These are phyloP conservation scores for Agapanthus africanus DNA, from an alignment of 106 monocot genomes.

Conservation along the genomic window DNA sequence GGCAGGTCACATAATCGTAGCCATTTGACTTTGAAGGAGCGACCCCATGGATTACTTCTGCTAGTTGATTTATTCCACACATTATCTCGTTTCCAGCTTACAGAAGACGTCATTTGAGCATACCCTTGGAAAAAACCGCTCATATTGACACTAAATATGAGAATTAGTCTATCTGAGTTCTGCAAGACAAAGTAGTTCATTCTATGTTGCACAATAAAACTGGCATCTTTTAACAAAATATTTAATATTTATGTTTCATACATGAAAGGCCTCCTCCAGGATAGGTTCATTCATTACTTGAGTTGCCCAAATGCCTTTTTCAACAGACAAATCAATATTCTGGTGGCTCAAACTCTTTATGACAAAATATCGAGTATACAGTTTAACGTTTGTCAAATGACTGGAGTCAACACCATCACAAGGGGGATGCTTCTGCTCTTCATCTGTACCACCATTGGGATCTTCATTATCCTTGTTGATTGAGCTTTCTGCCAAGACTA, in stretches of 20 bases:
- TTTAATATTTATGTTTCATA: constrained; percentile 7
- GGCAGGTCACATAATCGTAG: constrained; percentile 17
- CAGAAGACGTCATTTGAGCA: constrained; percentile 29
- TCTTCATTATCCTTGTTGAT: constrained; percentile 12
- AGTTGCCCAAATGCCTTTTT: constrained; percentile 33
- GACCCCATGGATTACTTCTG: constrained; percentile 25
- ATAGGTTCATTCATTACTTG: constrained; percentile 36
- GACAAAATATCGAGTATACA: constrained; percentile 23
- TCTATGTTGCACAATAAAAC: background rate
- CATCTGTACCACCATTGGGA: constrained; percentile 3
- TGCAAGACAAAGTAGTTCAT: constrained; percentile 16
- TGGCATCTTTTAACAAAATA: background rate
- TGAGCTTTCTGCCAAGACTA: constrained; percentile 16
- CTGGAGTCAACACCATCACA: background rate
- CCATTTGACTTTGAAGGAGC: constrained; percentile 26
- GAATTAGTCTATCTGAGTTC: constrained; percentile 29
- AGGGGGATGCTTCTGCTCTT: constrained; percentile 5
- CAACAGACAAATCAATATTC: constrained; percentile 26
- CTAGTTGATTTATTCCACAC: constrained; percentile 21
- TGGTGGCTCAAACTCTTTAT: constrained; percentile 33
- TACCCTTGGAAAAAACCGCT: constrained; percentile 35
- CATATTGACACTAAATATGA: constrained; percentile 34
- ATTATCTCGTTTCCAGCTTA: constrained; percentile 22
- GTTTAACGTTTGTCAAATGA: constrained; percentile 3
- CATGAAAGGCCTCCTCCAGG: constrained; percentile 29